phyloP scores from a whole-genome alignment of 2,329 filamentous ascomycete genomes.

The Coniochaeta pulveracea region DNA sequence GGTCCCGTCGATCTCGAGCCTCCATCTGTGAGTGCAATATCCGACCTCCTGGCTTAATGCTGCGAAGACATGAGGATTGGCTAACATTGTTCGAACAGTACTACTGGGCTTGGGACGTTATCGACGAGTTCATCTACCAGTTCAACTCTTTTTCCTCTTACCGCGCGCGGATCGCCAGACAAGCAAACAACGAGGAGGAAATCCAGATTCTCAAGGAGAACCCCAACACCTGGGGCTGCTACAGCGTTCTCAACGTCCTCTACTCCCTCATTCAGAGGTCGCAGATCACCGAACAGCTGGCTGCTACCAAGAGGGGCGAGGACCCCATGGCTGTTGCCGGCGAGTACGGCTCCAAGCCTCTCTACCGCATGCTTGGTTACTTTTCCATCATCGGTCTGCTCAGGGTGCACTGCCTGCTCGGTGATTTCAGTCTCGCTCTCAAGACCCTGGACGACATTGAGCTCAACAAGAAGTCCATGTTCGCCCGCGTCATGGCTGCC shows the following conservation, averaged over 20 bases:
- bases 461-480: constrained; percentile 99
- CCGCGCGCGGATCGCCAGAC: constrained; percentile 78
- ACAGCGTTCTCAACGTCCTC: constrained; percentile 96
- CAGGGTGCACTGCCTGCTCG: constrained; percentile 89
- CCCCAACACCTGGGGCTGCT: constrained; percentile 98
- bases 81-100: constrained; percentile 44
- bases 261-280: constrained; percentile 98
- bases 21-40: constrained; percentile 63
- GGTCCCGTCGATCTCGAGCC: constrained; percentile 96
- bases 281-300: constrained; percentile 95
- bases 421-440: constrained; percentile 94
- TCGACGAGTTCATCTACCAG: constrained; percentile 99
- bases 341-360: constrained; percentile 85
- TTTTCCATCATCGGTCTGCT: constrained; percentile 98
- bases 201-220: constrained; percentile 85
- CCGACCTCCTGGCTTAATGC: neutral
- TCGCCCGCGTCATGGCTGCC: constrained; percentile 96
- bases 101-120: constrained; percentile 99
- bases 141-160: constrained; percentile 99
- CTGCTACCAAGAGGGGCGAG: constrained; percentile 87
- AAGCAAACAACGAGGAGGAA: constrained; percentile 82
- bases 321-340: constrained; percentile 80
- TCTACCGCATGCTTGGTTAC: constrained; percentile 98
- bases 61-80: neutral
- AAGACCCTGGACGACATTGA: constrained; percentile 99